phyloP scores from a whole-genome alignment of 2,329 filamentous ascomycete species.

The Drechslerella dactyloides region DNA sequence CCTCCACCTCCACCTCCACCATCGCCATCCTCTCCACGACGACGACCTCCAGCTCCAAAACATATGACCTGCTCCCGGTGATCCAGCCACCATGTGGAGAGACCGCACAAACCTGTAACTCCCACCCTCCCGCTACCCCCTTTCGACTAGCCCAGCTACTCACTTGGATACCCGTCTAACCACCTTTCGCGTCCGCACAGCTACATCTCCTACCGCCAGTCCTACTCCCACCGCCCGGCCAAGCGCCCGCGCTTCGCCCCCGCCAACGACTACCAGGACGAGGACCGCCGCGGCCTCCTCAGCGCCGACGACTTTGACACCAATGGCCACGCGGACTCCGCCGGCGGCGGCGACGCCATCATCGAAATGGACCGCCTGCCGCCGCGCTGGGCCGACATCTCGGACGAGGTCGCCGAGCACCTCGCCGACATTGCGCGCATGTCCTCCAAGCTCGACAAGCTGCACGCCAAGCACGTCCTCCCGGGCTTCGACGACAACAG shows the following conservation, averaged over 20 bases:
- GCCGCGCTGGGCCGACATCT: conserved; percentile 92
- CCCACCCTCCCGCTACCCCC: conserved; percentile 46
- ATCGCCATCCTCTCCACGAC: neutral
- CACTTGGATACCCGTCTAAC: too few relatives aligned
- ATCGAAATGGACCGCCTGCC: conserved; percentile 98
- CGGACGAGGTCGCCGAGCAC: conserved; percentile 87
- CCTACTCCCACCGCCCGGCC: conserved; percentile 90
- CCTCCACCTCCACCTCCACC: neutral
- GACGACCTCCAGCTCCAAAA: neutral
- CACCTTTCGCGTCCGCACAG: conserved; percentile 56
- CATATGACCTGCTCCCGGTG: conserved; percentile 29
- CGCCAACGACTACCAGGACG: conserved; percentile 58
- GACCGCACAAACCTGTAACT: conserved; percentile 96
- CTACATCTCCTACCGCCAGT: conserved; percentile 98
- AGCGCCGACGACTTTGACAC: conserved; percentile 68
- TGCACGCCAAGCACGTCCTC: conserved; percentile 96
- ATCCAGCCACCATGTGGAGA: conserved; percentile 85
- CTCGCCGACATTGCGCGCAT: conserved; percentile 81
- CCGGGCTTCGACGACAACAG: conserved; percentile 88
- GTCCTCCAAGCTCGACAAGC: conserved; percentile 81
- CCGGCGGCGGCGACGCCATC: conserved; percentile 64
- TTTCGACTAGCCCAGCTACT: conserved; percentile 1
- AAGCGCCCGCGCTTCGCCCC: conserved; percentile 76
- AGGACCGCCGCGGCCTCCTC: conserved; percentile 82
- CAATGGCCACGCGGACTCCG: conserved; percentile 66